Conservation (phyloP, 2,329 filamentous ascomycete species). For the Sporothrix variecibatus region DNA sequence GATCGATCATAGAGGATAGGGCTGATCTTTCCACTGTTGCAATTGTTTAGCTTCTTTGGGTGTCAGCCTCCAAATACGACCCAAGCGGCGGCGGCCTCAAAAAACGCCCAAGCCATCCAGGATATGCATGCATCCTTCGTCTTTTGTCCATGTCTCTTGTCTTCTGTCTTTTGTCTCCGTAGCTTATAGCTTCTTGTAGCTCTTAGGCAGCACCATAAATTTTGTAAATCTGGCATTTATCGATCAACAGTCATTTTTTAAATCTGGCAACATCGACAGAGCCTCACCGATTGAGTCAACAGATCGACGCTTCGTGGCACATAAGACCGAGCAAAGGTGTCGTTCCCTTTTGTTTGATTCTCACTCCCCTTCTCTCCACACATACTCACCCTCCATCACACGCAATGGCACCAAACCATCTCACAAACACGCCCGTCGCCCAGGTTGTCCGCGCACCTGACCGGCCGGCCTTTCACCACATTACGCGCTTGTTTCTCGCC, state of each 20-base stretch:
- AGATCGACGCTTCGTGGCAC: not conserved
- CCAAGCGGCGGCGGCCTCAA: not conserved
- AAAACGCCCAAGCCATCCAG: not conserved
- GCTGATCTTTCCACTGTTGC: not conserved
- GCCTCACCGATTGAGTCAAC: not conserved
- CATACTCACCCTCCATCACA: not conserved
- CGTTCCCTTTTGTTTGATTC: not conserved
- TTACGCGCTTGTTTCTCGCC: conserved; percentile 56
- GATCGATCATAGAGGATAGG: not conserved
- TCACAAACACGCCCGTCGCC: not conserved
- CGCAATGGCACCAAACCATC: not conserved
- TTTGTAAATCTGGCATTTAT: not conserved
- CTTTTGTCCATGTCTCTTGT: not conserved
- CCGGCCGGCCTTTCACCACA: conserved; percentile 26
- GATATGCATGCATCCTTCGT: too few species aligned
- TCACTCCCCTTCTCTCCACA: not conserved
- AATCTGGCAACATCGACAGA: not conserved
- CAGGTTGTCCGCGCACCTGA: conserved; percentile 40
- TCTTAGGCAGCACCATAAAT: not conserved
- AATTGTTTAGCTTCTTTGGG: not conserved
- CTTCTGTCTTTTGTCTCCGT: not conserved
- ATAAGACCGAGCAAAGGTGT: not conserved
- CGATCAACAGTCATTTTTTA: not conserved
- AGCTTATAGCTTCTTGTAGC: not conserved
- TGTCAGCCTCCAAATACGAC: not conserved